Evolutionary conservation across 345 rosid genomes (phyloP), one percentile per base, ranked within the genome.

Genomic region (Aquilaria yunnanensis): DNA sequence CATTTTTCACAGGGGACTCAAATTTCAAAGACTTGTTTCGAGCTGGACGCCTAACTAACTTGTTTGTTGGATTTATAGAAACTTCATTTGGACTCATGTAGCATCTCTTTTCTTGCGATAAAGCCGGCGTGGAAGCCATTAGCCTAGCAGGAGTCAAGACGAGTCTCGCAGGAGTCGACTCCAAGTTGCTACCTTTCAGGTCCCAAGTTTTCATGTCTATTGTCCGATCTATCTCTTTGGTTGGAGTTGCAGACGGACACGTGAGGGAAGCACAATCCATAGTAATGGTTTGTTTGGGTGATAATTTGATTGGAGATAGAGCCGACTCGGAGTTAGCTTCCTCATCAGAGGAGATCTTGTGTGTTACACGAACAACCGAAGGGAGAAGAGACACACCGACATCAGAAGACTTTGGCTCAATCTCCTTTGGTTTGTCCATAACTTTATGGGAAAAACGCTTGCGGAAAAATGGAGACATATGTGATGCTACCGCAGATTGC

Each of bases 101-200:
- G 68, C 83, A 61, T 79, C 92, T 83, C 80, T 84, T 89, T 61
- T 66, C 77, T 0, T 71, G 65, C 12, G 56, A 74, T 51, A 69
- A 43, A 12, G 70, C 54, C 11, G 84, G 80, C 29, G 93, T 84
- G 12, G 78, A 56, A 52, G 87, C 72, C 78, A 65, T 70, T 53
- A 80, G 48, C 53, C 79, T 58, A 29, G 77, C 66, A 14, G 96
- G 92, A 66, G 96, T 83, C 50, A 78, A 74, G 57, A 63, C 84
- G 51, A 75, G 74, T 69, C 84, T 83, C 41, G 83, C 88, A 50
- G 96, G 95, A 77, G 94, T 90, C 48, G 83, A 70, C 45, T 69
- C 69, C 12, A 62, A 10, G 32, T 57, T 29, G 32, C 71, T 81
- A 58, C 45, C 62, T 61, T 76, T 55, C 30, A 50, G 56, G 45